Evolutionary conservation across 2,329 filamentous ascomycete species (phyloP).

Genomic region (Colletotrichum sp.): DNA sequence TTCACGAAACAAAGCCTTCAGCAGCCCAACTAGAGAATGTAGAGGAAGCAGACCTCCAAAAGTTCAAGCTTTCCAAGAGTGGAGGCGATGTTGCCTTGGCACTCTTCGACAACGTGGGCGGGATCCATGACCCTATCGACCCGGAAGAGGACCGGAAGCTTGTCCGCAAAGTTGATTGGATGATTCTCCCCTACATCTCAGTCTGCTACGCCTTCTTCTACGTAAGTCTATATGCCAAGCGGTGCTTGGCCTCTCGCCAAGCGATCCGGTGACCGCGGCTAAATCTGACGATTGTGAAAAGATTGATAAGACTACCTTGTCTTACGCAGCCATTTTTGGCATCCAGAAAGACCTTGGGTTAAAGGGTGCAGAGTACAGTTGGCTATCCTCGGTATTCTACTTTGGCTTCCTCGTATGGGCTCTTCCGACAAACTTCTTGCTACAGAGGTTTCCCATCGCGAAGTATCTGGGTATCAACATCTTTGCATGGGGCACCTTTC

Average conservation of each 20-base stretch:
- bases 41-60: not conserved
- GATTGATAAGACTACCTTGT: not conserved
- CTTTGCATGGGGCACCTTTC: not conserved
- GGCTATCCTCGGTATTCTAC: not conserved
- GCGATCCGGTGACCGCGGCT: fast-evolving
- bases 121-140: not conserved
- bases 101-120: not conserved
- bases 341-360: not conserved
- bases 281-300: not conserved
- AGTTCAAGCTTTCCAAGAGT: not conserved
- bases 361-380: not conserved
- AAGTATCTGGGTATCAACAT: not conserved
- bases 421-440: not conserved
- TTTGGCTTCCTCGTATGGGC: not conserved
- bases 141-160: not conserved
- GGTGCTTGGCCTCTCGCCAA: not conserved
- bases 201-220: not conserved
- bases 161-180: not conserved
- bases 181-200: not conserved
- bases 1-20: not conserved
- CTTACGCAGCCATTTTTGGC: not conserved
- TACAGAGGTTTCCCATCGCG: not conserved
- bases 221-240: not conserved
- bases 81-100: not conserved
- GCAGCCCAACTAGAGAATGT: not conserved